These are phyloP conservation scores for Acanthamoeba castellanii DNA, from an alignment of 208 protist genomes.

Conservation along the genomic window DNA sequence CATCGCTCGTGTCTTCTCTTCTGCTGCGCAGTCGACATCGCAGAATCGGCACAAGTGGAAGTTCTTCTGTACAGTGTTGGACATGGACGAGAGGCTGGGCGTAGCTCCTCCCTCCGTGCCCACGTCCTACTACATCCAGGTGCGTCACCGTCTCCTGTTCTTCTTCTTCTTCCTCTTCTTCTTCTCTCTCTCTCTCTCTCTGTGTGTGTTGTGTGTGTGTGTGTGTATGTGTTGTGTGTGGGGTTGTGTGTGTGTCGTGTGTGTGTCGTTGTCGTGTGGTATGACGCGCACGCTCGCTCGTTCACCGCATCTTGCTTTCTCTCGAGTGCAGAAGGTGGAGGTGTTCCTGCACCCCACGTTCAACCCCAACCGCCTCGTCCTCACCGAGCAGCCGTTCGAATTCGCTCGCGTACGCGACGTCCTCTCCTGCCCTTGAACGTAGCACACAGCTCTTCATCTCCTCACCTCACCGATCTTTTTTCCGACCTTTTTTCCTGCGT, in stretches of 20 bases:
- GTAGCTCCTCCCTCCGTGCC: background rate
- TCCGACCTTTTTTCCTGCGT: background rate
- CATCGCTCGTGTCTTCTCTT: background rate
- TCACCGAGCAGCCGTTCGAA: constrained; percentile 40
- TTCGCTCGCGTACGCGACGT: background rate
- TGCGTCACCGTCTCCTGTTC: background rate
- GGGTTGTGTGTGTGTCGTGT: no score
- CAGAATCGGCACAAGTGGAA: constrained; percentile 73
- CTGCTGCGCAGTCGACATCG: background rate
- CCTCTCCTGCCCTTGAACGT: background rate
- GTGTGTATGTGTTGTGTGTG: no score
- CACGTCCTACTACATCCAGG: constrained; percentile 44
- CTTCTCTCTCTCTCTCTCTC: background rate
- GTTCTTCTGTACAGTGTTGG: constrained; percentile 62
- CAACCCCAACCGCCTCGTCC: constrained; percentile 1
- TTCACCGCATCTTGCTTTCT: background rate
- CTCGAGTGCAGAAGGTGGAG: constrained; percentile 9
- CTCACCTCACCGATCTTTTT: background rate
- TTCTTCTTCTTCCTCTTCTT: no score
- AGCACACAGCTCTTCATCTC: no score
- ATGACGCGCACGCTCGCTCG: no score
- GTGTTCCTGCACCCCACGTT: constrained; percentile 57
- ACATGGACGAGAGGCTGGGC: constrained; percentile 58
- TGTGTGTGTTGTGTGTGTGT: background rate
- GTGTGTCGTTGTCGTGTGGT: background rate